Evolutionary conservation across 1,284 basidiomycete species (phyloP).

Genomic region (Ustilago tritici): DNA sequence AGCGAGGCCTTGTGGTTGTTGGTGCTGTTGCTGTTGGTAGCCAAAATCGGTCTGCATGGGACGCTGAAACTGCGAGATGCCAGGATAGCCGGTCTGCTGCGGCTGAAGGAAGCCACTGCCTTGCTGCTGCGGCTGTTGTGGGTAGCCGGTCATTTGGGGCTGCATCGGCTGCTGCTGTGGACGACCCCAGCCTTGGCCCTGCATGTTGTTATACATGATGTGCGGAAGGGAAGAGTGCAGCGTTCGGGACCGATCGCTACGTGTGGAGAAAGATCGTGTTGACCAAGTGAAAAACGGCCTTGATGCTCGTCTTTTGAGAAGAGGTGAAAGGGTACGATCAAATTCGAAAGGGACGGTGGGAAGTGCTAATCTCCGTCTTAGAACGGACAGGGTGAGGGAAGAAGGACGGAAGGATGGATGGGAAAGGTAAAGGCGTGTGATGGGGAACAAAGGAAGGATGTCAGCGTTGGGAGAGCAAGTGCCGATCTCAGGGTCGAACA

Average conservation of each 20-base stretch:
- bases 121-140: slow-evolving; percentile 56
- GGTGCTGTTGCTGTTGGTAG: slow-evolving; percentile 41
- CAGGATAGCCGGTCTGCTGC: slow-evolving; percentile 56
- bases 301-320: neutral
- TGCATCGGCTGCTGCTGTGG: slow-evolving; percentile 27
- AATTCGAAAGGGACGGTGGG: neutral
- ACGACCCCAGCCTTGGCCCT: slow-evolving; percentile 58
- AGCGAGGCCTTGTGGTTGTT: slow-evolving; percentile 43
- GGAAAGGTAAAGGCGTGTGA: neutral
- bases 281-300: neutral
- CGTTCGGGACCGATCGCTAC: slow-evolving; percentile 19
- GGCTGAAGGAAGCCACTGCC: slow-evolving; percentile 53
- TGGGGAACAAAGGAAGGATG: slow-evolving; percentile 4
- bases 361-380: neutral
- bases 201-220: slow-evolving; percentile 62
- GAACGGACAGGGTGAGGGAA: neutral
- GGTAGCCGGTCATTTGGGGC: slow-evolving; percentile 59
- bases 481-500: slow-evolving; percentile 10
- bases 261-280: neutral
- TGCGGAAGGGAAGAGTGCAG: neutral
- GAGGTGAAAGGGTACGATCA: slow-evolving; percentile 6
- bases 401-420: neutral
- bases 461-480: neutral
- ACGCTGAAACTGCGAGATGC: slow-evolving; percentile 53
- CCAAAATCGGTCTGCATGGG: slow-evolving; percentile 55